Evolutionary conservation across 306 rosid genomes (phyloP).

Genomic region (Fragaria iinumae): DNA sequence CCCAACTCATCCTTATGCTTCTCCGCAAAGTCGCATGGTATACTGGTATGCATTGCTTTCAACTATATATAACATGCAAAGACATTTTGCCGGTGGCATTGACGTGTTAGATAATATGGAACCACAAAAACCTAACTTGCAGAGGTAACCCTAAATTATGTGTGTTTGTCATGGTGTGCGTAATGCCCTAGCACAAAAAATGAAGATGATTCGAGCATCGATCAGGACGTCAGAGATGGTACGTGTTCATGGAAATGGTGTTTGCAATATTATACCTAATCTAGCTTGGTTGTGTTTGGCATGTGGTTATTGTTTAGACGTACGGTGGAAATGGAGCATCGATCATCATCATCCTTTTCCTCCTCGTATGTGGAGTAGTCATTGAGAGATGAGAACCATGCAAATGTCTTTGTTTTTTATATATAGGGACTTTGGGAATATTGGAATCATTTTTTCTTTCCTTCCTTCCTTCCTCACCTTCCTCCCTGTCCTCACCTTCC

Average conservation of each 20-base stretch:
- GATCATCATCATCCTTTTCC: background rate
- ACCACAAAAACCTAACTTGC: background rate
- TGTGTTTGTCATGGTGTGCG: background rate
- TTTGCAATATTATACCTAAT: background rate
- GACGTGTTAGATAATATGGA: background rate
- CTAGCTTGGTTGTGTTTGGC: background rate
- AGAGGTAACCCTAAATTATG: no score
- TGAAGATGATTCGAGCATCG: background rate
- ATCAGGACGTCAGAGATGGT: background rate
- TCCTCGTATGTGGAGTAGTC: background rate
- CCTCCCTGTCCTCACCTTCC: background rate
- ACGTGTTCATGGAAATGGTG: background rate
- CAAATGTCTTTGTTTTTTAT: background rate
- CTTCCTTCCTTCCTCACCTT: background rate
- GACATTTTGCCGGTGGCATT: background rate
- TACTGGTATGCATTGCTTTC: background rate
- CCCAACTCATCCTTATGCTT: background rate
- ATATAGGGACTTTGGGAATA: background rate
- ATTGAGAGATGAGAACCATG: background rate
- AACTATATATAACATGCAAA: background rate
- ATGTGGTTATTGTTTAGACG: background rate
- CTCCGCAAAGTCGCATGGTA: background rate
- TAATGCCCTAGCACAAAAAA: background rate
- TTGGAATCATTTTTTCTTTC: background rate
- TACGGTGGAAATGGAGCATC: conserved; percentile 11